phyloP scores from a whole-genome alignment of 2,329 filamentous ascomycete species.

The Curvularia sp. region DNA sequence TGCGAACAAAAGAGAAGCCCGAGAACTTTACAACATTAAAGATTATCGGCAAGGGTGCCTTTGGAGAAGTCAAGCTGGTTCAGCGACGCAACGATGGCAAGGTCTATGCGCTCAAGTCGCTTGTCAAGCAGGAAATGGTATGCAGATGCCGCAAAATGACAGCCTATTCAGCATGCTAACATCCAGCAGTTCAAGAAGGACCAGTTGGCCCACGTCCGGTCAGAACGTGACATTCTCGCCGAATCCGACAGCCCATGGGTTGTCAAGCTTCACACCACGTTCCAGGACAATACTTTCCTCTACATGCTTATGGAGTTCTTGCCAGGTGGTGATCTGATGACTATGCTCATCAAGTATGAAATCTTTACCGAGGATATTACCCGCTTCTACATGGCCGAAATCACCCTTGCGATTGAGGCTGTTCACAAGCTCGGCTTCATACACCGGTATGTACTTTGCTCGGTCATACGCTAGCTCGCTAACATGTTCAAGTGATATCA shows the following conservation, averaged over 20 bases:
- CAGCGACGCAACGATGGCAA: conserved; percentile 96
- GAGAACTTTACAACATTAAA: conserved; percentile 96
- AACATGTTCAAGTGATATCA: conserved; percentile 78
- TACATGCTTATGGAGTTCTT: conserved; percentile 99
- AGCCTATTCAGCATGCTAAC: conserved; percentile 26
- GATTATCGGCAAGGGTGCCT: conserved; percentile 98
- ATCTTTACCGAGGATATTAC: conserved; percentile 99
- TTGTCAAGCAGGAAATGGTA: conserved; percentile 97
- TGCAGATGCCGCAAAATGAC: conserved; percentile 3
- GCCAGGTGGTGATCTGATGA: conserved; percentile 98
- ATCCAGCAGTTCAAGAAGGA: conserved; percentile 83
- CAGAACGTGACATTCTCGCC: conserved; percentile 95
- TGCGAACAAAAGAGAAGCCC: conserved; percentile 90
- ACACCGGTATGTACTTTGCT: conserved; percentile 73
- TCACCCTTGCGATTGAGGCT: conserved; percentile 96
- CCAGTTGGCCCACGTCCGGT: conserved; percentile 94
- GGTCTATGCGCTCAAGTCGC: conserved; percentile 96
- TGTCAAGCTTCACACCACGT: conserved; percentile 97
- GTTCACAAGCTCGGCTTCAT: conserved; percentile 98
- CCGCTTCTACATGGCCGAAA: conserved; percentile 98
- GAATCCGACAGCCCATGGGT: conserved; percentile 99
- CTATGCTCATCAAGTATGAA: conserved; percentile 99
- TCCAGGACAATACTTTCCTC: conserved; percentile 93
- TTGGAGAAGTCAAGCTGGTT: conserved; percentile 96
- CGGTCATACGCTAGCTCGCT: conserved; percentile 14